A percentile compares a stretch with the other conserved stretches of the same genome.
Evolutionary conservation across 768 basidiomycete genomes (phyloP).

Genomic region (Neoboletus brunneissimus): DNA sequence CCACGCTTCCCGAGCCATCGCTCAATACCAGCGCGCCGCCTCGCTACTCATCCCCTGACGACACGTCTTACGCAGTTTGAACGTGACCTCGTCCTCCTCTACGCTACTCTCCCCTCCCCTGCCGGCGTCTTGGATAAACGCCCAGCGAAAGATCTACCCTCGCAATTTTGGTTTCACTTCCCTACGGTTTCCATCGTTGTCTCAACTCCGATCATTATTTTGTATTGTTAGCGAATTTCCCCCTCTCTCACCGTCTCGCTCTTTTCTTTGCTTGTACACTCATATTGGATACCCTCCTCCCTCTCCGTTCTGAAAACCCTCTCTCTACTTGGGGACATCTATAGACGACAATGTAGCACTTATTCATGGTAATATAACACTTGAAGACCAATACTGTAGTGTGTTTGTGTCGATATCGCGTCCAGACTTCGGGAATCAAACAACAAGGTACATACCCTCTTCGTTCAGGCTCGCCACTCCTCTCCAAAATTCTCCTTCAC

Average conservation of each 20-base stretch:
- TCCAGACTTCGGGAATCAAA: constrained; percentile 17
- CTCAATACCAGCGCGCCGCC: constrained; percentile 17
- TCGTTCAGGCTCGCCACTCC: constrained; percentile 25
- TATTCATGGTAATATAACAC: background rate
- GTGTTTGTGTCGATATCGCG: background rate
- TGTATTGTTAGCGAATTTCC: constrained; percentile 30
- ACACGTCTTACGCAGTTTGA: constrained; percentile 21
- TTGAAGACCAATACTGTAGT: background rate
- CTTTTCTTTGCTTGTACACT: background rate
- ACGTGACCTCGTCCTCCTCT: background rate
- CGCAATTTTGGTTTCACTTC: background rate
- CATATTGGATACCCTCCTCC: constrained; percentile 17
- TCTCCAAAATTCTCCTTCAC: constrained; percentile 27
- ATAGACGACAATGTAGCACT: constrained; percentile 29
- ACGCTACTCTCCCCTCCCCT: too few species aligned
- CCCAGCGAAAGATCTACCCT: background rate
- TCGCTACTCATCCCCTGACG: constrained; percentile 20
- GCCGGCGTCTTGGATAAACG: background rate
- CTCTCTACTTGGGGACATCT: constrained; percentile 6
- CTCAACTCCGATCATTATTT: constrained; percentile 5
- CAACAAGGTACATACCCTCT: constrained; percentile 21
- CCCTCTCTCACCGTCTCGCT: background rate
- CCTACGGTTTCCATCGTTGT: background rate
- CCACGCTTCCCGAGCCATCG: constrained; percentile 19
- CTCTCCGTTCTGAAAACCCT: background rate